Base-by-base conservation (phyloP, 129 eudicot genomes). In the Centrapalus pauciflorus region DNA sequence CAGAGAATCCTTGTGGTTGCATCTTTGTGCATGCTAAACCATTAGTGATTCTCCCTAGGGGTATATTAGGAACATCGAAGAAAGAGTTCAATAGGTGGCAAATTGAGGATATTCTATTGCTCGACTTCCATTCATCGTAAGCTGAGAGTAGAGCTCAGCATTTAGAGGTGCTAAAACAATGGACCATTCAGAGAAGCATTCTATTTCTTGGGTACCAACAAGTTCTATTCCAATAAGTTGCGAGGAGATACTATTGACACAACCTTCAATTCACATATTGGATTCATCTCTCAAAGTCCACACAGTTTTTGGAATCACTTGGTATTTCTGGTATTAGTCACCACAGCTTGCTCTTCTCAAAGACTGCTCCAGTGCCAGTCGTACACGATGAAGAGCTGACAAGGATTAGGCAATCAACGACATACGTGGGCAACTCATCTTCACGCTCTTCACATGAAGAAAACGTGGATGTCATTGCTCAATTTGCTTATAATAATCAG, bases 1-100 rank as follows among this genome's bases (percentile, higher is more conserved):
- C 82, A 1, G 87, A 88, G 32, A 83, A 82, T 26, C 95, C 96
- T 4, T 92, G 98, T n/a, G 98, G 98, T 28, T 93, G 98, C 71
- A 93, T 93, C 25, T 76, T 93, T 76, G 96, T 96, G 9, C 98
- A 93, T 76, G 96, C 95, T 9, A 82, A 87, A 64, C 92, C 98
- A 0, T 40, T 93, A 34, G 91, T 93, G 8, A 79, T 93, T 57
- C 87, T 93, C 13, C 98, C 96, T 0, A 84, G 84, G 79, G 89
- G 95, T 19, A 83, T 93, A 19, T 77, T 93, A 61, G 69, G 78
- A 24, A 88, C 86, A 27, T 93, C 95, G 98, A 93, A 93, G 69
- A 83, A 81, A 48, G 96, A 93, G 72, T 88, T 93, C 24, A 67
- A 21, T 2, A 75, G 85, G 52, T 93, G 98, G 98, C 91, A 93